A percentile compares a stretch with the other conserved stretches of the same genome.
These are phyloP conservation scores for Candida ponderosae DNA, from an alignment of 805 yeast genomes.

Conservation along the genomic window DNA sequence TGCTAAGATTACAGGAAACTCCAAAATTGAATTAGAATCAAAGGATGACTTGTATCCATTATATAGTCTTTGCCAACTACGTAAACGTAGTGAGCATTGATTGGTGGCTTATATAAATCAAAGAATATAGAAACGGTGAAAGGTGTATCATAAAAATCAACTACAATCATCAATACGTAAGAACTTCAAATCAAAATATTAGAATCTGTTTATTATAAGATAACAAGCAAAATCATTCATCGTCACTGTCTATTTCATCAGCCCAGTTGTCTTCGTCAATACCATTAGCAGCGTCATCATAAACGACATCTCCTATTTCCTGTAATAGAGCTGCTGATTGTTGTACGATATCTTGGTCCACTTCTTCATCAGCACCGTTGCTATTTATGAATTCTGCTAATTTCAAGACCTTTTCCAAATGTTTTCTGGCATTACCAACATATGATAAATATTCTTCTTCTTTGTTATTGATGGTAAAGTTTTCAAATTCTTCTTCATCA, in stretches of 20 bases:
- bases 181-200: too few species aligned
- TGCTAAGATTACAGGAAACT: constrained; percentile 14
- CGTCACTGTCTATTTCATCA: constrained; percentile 36
- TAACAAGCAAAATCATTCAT: constrained; percentile 6
- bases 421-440: constrained; percentile 4
- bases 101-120: too few species aligned
- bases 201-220: neutral
- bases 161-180: too few species aligned
- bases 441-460: constrained; percentile 11
- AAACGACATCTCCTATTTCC: constrained; percentile 57
- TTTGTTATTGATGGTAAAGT: constrained; percentile 7
- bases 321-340: constrained; percentile 44
- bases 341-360: constrained; percentile 50
- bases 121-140: too few species aligned
- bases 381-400: neutral
- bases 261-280: constrained; percentile 40
- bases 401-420: neutral
- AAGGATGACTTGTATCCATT: constrained; percentile 32
- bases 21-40: constrained; percentile 13
- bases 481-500: constrained; percentile 17
- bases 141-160: too few species aligned
- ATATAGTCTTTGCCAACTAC: constrained; percentile 42
- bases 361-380: constrained; percentile 24
- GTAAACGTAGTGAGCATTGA: constrained; percentile 62
- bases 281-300: constrained; percentile 28